These are phyloP conservation scores for Solanum sejunctum DNA, from an alignment of 257 asterid genomes.

Conservation along the genomic window DNA sequence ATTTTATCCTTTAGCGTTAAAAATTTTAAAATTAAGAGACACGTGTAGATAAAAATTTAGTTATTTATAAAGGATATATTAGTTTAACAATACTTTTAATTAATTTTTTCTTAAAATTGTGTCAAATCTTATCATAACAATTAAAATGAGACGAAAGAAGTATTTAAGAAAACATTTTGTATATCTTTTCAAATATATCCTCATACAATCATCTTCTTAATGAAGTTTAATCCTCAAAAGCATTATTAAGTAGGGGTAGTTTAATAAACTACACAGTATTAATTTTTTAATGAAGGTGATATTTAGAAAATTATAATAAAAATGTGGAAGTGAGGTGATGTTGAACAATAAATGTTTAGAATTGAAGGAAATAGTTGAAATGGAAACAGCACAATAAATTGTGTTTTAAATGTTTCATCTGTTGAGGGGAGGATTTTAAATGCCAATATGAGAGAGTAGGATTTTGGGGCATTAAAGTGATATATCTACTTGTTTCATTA, in stretches of 20 bases:
- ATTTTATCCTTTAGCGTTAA: too few species aligned
- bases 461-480: slow-evolving; percentile 39
- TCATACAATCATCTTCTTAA: neutral
- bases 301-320: too few species aligned
- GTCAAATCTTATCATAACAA: too few species aligned
- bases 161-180: too few species aligned
- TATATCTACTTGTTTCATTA: slow-evolving; percentile 41
- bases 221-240: neutral
- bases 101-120: too few species aligned
- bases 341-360: neutral
- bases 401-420: slow-evolving; percentile 14
- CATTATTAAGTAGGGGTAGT: neutral
- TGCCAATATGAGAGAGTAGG: slow-evolving; percentile 23
- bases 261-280: neutral
- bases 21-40: too few species aligned
- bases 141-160: too few species aligned
- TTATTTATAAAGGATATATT: too few species aligned
- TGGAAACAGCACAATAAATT: slow-evolving; percentile 17
- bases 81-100: too few species aligned
- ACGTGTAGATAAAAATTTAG: too few species aligned
- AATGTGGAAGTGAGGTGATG: neutral
- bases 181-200: neutral
- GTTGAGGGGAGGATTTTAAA: slow-evolving; percentile 12
- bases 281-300: too few species aligned
- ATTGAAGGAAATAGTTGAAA: neutral